A percentile compares a stretch with the other conserved stretches of the same genome.
Conservation (phyloP, 2,329 filamentous ascomycete genomes). For the Setomelanomma holmii region DNA sequence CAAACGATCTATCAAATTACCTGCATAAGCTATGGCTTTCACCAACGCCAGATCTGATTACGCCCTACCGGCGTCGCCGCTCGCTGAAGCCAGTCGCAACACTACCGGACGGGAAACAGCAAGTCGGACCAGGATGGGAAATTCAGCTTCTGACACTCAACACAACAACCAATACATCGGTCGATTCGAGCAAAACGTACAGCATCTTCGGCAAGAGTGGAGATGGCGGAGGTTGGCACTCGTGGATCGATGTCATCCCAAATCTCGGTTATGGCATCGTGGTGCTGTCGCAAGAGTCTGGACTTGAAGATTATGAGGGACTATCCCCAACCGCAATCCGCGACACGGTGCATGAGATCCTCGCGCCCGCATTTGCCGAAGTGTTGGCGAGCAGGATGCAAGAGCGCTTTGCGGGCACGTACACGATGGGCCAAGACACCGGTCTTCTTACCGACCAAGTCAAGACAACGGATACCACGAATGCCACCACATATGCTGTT, state of each 20-base stretch:
- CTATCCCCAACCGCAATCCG: slow-evolving; percentile 26
- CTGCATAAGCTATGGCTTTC: slow-evolving; percentile 35
- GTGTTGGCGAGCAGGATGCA: slow-evolving; percentile 18
- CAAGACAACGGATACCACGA: background rate
- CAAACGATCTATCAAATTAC: slow-evolving; percentile 38
- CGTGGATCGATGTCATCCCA: slow-evolving; percentile 40
- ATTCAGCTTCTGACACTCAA: slow-evolving; percentile 26
- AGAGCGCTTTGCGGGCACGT: slow-evolving; percentile 31
- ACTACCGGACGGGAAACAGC: slow-evolving; percentile 36
- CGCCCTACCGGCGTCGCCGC: slow-evolving; percentile 30
- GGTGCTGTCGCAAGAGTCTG: slow-evolving; percentile 27
- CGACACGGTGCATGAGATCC: slow-evolving; percentile 26
- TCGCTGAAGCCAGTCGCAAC: slow-evolving; percentile 28
- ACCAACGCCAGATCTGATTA: slow-evolving; percentile 30
- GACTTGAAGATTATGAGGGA: slow-evolving; percentile 17
- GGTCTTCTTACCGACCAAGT: slow-evolving; percentile 29
- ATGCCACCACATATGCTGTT: slow-evolving; percentile 26
- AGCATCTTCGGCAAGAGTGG: slow-evolving; percentile 41
- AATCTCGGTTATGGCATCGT: slow-evolving; percentile 41
- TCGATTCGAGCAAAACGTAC: slow-evolving; percentile 27
- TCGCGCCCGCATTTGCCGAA: slow-evolving; percentile 36
- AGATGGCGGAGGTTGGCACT: slow-evolving; percentile 40
- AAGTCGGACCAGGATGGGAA: slow-evolving; percentile 40
- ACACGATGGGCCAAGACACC: slow-evolving; percentile 25
- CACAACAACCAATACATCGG: slow-evolving; percentile 12